Conservation (phyloP, 140 eudicot genomes). For the Oenanthe javanica region DNA sequence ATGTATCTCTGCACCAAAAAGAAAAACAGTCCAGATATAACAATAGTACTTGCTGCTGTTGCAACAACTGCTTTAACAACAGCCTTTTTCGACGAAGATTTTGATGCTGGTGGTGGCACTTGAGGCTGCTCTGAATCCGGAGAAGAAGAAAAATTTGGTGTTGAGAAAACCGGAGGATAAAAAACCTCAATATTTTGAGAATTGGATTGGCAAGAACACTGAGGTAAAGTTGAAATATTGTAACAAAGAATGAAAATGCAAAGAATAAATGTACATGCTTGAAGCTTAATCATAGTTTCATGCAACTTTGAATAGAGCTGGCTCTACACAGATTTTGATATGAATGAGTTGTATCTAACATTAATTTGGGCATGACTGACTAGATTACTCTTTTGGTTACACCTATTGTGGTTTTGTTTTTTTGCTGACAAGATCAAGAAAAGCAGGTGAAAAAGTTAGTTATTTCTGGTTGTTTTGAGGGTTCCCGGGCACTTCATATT, state of each 20-base stretch:
- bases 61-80: slow-evolving; percentile 64
- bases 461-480: slow-evolving; percentile 20
- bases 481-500: slow-evolving; percentile 19
- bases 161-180: slow-evolving; percentile 42
- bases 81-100: slow-evolving; percentile 35
- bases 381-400: slow-evolving; percentile 21
- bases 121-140: slow-evolving; percentile 8
- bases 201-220: slow-evolving; percentile 33
- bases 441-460: slow-evolving; percentile 43
- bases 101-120: slow-evolving; percentile 16
- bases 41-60: slow-evolving; percentile 65
- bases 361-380: slow-evolving; percentile 29
- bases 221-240: slow-evolving; percentile 26
- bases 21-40: slow-evolving; percentile 56
- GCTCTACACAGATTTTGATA: slow-evolving; percentile 14
- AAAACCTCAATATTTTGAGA: slow-evolving; percentile 61
- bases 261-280: slow-evolving; percentile 20
- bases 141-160: slow-evolving; percentile 18
- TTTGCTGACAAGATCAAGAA: slow-evolving; percentile 54
- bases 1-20: slow-evolving; percentile 32
- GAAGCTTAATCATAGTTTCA: slow-evolving; percentile 20
- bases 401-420: slow-evolving; percentile 27
- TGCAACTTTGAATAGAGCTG: slow-evolving; percentile 17
- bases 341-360: slow-evolving; percentile 14
- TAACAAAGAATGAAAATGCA: slow-evolving; percentile 24